These are phyloP conservation scores for Hypoxylon sp. DNA, from an alignment of 2,329 filamentous ascomycete genomes.

Conservation along the genomic window DNA sequence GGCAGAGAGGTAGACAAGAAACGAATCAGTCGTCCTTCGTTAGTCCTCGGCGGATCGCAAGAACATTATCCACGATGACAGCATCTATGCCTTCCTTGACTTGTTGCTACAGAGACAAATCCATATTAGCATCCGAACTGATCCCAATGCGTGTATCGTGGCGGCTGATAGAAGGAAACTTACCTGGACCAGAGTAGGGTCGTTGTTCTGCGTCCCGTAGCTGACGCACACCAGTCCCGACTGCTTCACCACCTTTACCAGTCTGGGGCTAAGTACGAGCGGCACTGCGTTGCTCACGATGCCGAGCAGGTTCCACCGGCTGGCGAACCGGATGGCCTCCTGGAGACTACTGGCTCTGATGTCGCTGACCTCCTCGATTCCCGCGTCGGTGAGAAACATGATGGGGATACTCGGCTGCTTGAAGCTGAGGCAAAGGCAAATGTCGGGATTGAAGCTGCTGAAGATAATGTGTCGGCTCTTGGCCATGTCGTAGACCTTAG, in stretches of 20 bases:
- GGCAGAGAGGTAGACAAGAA: background rate
- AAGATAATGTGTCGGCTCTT: constrained; percentile 92
- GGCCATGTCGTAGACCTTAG: constrained; percentile 87
- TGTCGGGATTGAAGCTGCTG: constrained; percentile 96
- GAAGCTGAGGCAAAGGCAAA: constrained; percentile 91
- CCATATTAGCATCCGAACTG: constrained; percentile 13
- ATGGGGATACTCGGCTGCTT: constrained; percentile 98
- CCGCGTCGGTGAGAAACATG: constrained; percentile 91
- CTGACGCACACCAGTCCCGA: constrained; percentile 92
- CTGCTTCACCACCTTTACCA: constrained; percentile 94
- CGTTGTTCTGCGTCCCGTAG: constrained; percentile 91
- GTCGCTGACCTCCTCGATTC: constrained; percentile 81
- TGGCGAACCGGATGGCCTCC: constrained; percentile 93
- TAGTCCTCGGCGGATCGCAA: constrained; percentile 90
- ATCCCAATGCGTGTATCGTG: background rate
- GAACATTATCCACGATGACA: constrained; percentile 94
- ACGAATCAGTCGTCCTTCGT: constrained; percentile 54
- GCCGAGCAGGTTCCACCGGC: constrained; percentile 91
- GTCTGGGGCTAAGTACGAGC: constrained; percentile 84
- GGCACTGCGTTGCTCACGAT: constrained; percentile 90
- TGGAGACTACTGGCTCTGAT: constrained; percentile 90
- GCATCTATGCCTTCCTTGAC: constrained; percentile 96
- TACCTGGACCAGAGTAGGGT: constrained; percentile 85
- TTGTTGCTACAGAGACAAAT: constrained; percentile 69
- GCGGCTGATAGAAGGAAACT: constrained; percentile 43